Conservation (phyloP, 1,284 basidiomycete species). For the Sporisorium scitamineum region DNA sequence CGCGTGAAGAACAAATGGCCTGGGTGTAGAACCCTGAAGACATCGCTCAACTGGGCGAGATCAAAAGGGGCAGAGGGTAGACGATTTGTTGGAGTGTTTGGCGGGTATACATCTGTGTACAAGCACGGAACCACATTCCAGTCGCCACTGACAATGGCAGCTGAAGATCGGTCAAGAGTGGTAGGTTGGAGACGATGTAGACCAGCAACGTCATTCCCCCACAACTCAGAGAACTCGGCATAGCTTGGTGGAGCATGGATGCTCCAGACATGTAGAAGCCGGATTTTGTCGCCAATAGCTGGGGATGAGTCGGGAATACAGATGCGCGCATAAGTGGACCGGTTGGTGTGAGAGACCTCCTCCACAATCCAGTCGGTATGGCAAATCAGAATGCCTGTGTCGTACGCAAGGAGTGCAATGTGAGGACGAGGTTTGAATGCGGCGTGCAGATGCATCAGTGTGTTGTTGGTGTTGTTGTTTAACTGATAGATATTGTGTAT, state of each 20-base stretch:
- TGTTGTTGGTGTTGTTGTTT: no score
- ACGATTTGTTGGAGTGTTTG: no score
- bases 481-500: no score
- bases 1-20: slow-evolving; percentile 1
- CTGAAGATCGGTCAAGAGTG: neutral
- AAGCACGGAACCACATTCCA: slow-evolving; percentile 10
- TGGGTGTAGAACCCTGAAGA: slow-evolving; percentile 6
- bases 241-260: slow-evolving; percentile 8
- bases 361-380: no score
- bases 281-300: neutral
- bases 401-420: no score
- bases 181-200: neutral
- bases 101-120: no score
- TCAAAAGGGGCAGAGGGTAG: no score
- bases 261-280: slow-evolving; percentile 9
- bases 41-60: no score
- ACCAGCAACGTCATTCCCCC: neutral
- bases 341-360: no score
- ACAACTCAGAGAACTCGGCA: neutral
- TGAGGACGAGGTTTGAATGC: neutral
- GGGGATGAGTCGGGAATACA: slow-evolving; percentile 1
- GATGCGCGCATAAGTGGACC: slow-evolving; percentile 1
- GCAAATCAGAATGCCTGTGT: no score
- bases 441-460: no score
- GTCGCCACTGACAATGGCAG: slow-evolving; percentile 4